phyloP scores from a whole-genome alignment of 192 early-diverging fungal genomes.

The Coemansia sp. region DNA sequence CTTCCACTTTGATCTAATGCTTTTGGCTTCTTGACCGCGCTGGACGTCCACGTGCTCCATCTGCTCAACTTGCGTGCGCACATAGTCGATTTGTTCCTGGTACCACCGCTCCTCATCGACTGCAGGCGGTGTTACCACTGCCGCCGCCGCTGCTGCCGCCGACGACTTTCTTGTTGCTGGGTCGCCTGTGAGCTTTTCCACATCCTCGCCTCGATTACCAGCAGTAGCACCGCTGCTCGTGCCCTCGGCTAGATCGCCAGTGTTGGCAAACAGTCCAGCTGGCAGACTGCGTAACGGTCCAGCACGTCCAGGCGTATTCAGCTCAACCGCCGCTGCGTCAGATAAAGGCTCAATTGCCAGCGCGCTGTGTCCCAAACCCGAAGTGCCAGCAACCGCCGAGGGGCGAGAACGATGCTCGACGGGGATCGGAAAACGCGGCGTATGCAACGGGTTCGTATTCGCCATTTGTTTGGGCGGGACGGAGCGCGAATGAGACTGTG shows the following conservation, averaged over 20 bases:
- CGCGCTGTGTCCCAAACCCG: slow-evolving; percentile 10
- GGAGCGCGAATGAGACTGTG: not conserved
- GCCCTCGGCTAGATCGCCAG: not conserved
- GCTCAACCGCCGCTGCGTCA: slow-evolving; percentile 25
- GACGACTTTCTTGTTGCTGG: not conserved
- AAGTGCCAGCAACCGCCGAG: not conserved
- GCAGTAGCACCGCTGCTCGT: not conserved
- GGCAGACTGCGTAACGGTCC: slow-evolving; percentile 24
- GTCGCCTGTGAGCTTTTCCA: slow-evolving; percentile 6
- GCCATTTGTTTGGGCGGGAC: not conserved
- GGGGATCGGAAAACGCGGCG: slow-evolving; percentile 30
- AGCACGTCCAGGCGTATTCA: slow-evolving; percentile 9
- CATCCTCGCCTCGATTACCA: not conserved
- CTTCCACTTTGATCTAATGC: slow-evolving; percentile 55
- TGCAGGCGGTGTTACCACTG: slow-evolving; percentile 22
- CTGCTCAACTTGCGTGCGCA: slow-evolving; percentile 51
- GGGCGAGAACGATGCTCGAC: slow-evolving; percentile 3
- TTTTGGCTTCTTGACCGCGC: slow-evolving; percentile 46
- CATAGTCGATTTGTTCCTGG: slow-evolving; percentile 52
- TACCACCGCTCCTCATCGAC: slow-evolving; percentile 50
- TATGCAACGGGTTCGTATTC: slow-evolving; percentile 21
- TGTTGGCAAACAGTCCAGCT: slow-evolving; percentile 10
- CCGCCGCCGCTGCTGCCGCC: slow-evolving; percentile 9
- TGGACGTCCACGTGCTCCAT: slow-evolving; percentile 43
- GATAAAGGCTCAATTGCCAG: slow-evolving; percentile 17